Evolutionary conservation across 495 filamentous ascomycete species (phyloP).

Genomic region (Talaromyces proteolyticus): DNA sequence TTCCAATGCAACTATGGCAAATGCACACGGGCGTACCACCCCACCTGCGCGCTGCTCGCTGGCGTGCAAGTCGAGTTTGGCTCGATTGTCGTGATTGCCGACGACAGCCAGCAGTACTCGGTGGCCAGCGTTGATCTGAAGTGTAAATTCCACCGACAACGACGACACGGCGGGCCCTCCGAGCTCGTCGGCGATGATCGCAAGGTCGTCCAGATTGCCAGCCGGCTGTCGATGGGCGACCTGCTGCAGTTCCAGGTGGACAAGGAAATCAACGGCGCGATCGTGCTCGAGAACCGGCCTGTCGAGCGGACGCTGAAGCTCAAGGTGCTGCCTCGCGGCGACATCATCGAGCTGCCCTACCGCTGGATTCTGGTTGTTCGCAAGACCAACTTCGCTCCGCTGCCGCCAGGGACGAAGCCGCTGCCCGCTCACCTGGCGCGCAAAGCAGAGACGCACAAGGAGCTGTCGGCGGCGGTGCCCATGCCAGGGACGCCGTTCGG

Average conservation of each 20-base stretch:
- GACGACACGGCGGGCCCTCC: slow-evolving; percentile 62
- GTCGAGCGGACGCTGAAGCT: slow-evolving; percentile 63
- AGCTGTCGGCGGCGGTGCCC: slow-evolving; percentile 44
- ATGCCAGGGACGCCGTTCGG: slow-evolving; percentile 53
- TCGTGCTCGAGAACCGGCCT: slow-evolving; percentile 76
- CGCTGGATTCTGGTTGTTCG: slow-evolving; percentile 50
- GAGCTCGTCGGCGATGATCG: slow-evolving; percentile 68
- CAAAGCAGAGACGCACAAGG: slow-evolving; percentile 39
- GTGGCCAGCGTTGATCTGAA: slow-evolving; percentile 84
- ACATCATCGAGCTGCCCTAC: slow-evolving; percentile 49
- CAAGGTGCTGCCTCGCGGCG: slow-evolving; percentile 73
- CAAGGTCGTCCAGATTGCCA: slow-evolving; percentile 52
- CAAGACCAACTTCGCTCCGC: slow-evolving; percentile 43
- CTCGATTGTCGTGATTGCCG: slow-evolving; percentile 76
- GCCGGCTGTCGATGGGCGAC: slow-evolving; percentile 62
- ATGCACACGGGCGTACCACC: slow-evolving; percentile 89
- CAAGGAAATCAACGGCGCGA: slow-evolving; percentile 85
- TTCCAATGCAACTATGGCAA: slow-evolving; percentile 97
- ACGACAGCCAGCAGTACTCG: slow-evolving; percentile 88
- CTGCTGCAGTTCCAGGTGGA: slow-evolving; percentile 85
- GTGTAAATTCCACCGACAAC: slow-evolving; percentile 88
- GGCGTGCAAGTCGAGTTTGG: slow-evolving; percentile 88
- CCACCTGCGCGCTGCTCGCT: slow-evolving; percentile 86
- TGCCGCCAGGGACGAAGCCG: slow-evolving; percentile 50
- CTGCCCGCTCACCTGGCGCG: slow-evolving; percentile 52